Evolutionary conservation across 1,284 basidiomycete genomes (phyloP).

Genomic region (Marasmius oreades): DNA sequence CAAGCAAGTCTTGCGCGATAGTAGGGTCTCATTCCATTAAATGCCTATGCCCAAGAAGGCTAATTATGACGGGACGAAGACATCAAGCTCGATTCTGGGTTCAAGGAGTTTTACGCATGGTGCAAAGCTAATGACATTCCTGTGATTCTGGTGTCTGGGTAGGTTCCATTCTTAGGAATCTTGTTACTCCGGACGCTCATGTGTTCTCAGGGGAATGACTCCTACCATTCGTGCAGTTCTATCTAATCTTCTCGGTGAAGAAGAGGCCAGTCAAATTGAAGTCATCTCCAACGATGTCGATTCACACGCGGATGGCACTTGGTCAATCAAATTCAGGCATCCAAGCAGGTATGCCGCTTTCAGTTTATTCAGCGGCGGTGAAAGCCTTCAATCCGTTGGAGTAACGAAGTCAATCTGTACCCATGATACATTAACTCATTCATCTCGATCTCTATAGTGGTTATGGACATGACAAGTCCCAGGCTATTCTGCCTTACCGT

Average conservation of each 20-base stretch:
- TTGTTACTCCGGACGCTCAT: neutral
- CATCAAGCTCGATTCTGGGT: slow-evolving; percentile 84
- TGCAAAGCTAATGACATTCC: slow-evolving; percentile 77
- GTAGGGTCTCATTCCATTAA: slow-evolving; percentile 25
- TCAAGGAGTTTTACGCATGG: slow-evolving; percentile 82
- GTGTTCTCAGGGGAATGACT: slow-evolving; percentile 75
- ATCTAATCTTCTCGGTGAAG: slow-evolving; percentile 70
- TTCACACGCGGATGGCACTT: slow-evolving; percentile 63
- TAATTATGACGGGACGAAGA: slow-evolving; percentile 39
- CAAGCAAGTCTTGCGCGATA: slow-evolving; percentile 56
- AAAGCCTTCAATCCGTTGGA: neutral
- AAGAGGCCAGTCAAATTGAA: slow-evolving; percentile 73
- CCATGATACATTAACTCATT: neutral
- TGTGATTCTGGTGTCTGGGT: slow-evolving; percentile 91
- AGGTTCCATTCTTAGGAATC: slow-evolving; percentile 14
- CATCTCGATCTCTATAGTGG: slow-evolving; percentile 38
- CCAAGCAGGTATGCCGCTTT: slow-evolving; percentile 61
- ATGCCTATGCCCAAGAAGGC: neutral
- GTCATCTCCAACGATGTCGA: slow-evolving; percentile 89
- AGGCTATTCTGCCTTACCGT: slow-evolving; percentile 85
- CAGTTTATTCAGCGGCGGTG: slow-evolving; percentile 1
- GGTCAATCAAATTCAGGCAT: slow-evolving; percentile 87
- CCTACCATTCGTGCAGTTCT: slow-evolving; percentile 88
- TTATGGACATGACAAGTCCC: slow-evolving; percentile 92
- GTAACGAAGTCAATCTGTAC: too few relatives aligned